phyloP scores from a whole-genome alignment of 208 protist genomes.

The Trypanosoma theileri region DNA sequence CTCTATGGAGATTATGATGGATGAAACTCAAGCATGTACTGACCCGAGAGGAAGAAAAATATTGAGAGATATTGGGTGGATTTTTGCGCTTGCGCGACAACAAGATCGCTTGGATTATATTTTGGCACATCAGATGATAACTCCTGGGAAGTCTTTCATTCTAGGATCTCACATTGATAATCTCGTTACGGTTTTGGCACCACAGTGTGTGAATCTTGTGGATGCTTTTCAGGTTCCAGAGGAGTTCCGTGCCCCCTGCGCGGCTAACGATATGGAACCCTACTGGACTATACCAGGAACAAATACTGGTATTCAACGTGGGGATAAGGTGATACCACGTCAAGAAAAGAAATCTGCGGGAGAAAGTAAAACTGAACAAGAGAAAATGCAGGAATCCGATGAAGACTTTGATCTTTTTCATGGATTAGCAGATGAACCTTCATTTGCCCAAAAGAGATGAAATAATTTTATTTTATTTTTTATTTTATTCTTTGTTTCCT shows the following conservation, averaged over 20 bases:
- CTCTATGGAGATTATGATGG: slow-evolving; percentile 77
- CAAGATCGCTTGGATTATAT: slow-evolving; percentile 80
- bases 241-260: slow-evolving; percentile 56
- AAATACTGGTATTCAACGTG: slow-evolving; percentile 76
- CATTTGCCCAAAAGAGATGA: slow-evolving; percentile 42
- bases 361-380: slow-evolving; percentile 71
- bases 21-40: slow-evolving; percentile 67
- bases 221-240: slow-evolving; percentile 73
- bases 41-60: slow-evolving; percentile 83
- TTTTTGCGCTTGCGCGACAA: slow-evolving; percentile 77
- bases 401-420: slow-evolving; percentile 87
- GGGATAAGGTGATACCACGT: slow-evolving; percentile 53
- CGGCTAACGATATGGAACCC: slow-evolving; percentile 60
- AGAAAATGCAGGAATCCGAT: slow-evolving; percentile 69
- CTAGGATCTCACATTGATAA: slow-evolving; percentile 82
- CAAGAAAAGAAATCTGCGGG: slow-evolving; percentile 13
- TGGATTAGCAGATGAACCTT: slow-evolving; percentile 73
- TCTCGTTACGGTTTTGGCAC: slow-evolving; percentile 81
- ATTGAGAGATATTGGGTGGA: slow-evolving; percentile 86
- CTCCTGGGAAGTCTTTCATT: slow-evolving; percentile 53
- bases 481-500: slow-evolving; percentile 14
- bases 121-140: slow-evolving; percentile 73
- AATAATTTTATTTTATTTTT: slow-evolving; percentile 21
- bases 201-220: slow-evolving; percentile 85
- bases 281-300: slow-evolving; percentile 91